Evolutionary conservation across 345 rosid genomes (phyloP), one percentile per base, ranked within the genome.

Genomic region (Carallia brachiata): DNA sequence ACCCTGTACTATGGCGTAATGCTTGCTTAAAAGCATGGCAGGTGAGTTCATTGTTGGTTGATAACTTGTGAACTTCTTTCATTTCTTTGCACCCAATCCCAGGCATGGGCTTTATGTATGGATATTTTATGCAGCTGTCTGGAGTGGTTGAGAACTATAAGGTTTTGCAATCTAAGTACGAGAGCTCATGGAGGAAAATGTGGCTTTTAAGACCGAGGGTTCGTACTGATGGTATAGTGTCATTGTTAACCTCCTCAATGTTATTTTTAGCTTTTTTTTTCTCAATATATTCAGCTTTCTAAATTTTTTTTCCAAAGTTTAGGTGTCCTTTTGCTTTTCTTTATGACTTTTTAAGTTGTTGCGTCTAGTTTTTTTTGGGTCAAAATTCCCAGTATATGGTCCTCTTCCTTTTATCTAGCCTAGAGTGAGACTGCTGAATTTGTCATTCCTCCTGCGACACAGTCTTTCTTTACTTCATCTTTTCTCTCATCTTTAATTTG

Each of bases 111-210:
- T 32, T 69, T 63, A 70, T 63, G 37, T 34, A 44, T 44, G 4
- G 44, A 18, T 50, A 40, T 9, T 55, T 55, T 39, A 32, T 81
- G 77, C 72, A 87, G 95, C 82, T 81, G 30, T 81, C 83, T 69
- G 97, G 98, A n/a, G 75, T 87, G 65, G 84, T 90, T 76, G 97
- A 90, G 67, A 94, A 91, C 74, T 94, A 91, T 77, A 82, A 74
- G 78, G 70, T 84, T 60, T 85, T 94, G 85, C 98, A 90, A 82
- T 86, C 87, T 52, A 87, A 77, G 32, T 88, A 88, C 66, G 90
- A 86, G 68, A 93, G 97, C 59, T 94, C 98, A 10, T 94, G 97
- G 98, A 90, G 93, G 80, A 94, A 91, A 82, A 94, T 94, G 98
- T 91, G 98, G 98, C 91, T 94, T 68, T 77, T 78, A 44, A 88